Evolutionary conservation across 495 filamentous ascomycete species (phyloP), one percentile per base, ranked within the genome.

Genomic region (Hypoxylon fuscum): DNA sequence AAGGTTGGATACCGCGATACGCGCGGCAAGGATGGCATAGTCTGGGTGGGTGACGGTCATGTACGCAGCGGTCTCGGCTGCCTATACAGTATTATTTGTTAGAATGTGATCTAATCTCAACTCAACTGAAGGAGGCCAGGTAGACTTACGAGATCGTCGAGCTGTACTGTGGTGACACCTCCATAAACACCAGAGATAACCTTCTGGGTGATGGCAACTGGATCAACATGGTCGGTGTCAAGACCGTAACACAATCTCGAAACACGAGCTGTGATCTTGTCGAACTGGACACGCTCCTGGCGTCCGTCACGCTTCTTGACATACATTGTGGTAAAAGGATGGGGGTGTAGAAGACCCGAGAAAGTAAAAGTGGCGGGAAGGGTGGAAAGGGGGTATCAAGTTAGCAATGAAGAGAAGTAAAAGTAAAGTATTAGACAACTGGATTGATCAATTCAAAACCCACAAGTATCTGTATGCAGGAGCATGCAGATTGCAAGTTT

Each of bases 1-100:
- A 52, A 98, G 89, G 83, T 98, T 98, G 63, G 95, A 98, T 22
- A 98, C 96, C 63, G 95, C 95, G 68, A 98, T 98, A 77, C 95
- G 93, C 64, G 95, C 95, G 68, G 95, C 95, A 47, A 98, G 92
- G 77, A 98, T 96, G 75, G 95, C 95, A 77, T 98, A 98, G 79
- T 98, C 95, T 60, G 95, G 95, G 74, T 98, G 95, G 62, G 95
- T 98, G 66, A 96, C 93, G 37, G 95, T 98, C 95, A 98, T 98
- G 84, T 98, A 98, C 37, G 95, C 95, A 61, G 95, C 95, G 67
- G 95, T 98, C 79, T 98, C 95, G 69, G 95, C 95, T 69, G 95
- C 95, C 95, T 98, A 66, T 37, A 53, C 3, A 8, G 35, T 29
- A 25, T 32, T 45, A 11, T 37, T 38, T 15, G 64, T 60, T 55